Base-by-base conservation (phyloP, 805 yeast genomes). In the Cyberlindnera euphorbiiphila region DNA sequence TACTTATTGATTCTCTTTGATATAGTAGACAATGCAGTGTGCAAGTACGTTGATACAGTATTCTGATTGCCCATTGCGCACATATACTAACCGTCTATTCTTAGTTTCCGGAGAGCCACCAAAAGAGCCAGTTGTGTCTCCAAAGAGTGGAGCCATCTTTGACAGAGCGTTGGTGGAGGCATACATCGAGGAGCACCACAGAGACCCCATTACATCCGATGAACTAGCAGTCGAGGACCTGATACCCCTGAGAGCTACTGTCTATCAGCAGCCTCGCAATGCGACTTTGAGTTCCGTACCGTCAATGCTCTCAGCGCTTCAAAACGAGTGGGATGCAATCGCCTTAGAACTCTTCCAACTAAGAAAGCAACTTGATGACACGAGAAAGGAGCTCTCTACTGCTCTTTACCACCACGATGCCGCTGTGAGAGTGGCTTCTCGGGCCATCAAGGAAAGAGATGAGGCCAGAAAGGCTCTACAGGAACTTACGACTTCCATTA, bases 401-500 rank as follows among this genome's bases (percentile, higher is more conserved):
- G 81, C 95, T 0, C 62, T 88, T 27, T 89, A 87, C 52, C 82
- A 81, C 53, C 85, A 85, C 46, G 98, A 89, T 57, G 96, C 97
- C 1, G 95, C 96, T 3, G 78, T 84, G 4, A 66, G 89, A 39
- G 96, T 89, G 1, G 94, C 91, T 1, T 79, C 94, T 0, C 69
- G 71, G 23, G 77, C 86, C 2, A 65, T 81, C n/a, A 69, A 70
- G 38, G 96, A 89, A 50, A 65, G 88, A 27, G 94, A 86, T 44
- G 85, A 78, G 31, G 82, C 89, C 2, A 70, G 71, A 43, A 55
- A 54, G n/a, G 87, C 88, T 2, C 64, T 88, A 37, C 73, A 76
- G 34, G 68, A 74, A 37, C 60, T 85, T 37, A 64, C 78, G 1
- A 57, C 54, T 5, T 64, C 73, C 13, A 60, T 70, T 28, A 68